Conservation (phyloP, 371 early-diverging fungal genomes). For the Globomyces sp. region DNA sequence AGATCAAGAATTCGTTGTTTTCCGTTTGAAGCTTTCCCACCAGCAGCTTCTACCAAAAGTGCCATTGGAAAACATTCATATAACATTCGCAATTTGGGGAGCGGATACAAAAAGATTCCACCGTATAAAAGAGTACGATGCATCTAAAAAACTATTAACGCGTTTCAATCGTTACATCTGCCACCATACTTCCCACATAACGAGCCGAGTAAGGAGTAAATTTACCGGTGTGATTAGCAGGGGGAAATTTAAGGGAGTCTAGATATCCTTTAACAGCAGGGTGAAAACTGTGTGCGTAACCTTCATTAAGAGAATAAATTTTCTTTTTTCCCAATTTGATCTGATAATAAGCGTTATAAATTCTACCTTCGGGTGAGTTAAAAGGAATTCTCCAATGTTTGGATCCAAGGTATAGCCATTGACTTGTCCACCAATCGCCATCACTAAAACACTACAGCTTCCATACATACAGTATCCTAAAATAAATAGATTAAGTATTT, state of each 20-base stretch:
- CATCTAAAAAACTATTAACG: constrained; percentile 39
- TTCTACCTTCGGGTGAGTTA: constrained; percentile 86
- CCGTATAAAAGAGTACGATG: constrained; percentile 97
- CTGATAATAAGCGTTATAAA: constrained; percentile 10
- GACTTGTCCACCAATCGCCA: constrained; percentile 83
- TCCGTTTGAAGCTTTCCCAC: constrained; percentile 91
- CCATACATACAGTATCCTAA: constrained; percentile 96
- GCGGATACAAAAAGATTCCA: constrained; percentile 63
- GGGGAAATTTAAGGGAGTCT: constrained; percentile 76
- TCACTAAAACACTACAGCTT: constrained; percentile 60
- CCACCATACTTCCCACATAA: constrained; percentile 98
- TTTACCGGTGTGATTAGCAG: constrained; percentile 65
- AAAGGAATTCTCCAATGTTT: constrained; percentile 93
- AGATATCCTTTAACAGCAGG: constrained; percentile 86
- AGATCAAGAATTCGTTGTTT: constrained; percentile 79
- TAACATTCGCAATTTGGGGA: constrained; percentile 91
- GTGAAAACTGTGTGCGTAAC: constrained; percentile 92
- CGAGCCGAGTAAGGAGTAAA: constrained; percentile 89
- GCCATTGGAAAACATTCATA: constrained; percentile 99
- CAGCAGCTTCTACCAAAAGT: constrained; percentile 90
- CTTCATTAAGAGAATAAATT: constrained; percentile 98
- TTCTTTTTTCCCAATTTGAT: constrained; percentile 62
- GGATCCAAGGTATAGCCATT: constrained; percentile 97
- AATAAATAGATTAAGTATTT: neutral
- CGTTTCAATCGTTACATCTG: constrained; percentile 65